These are phyloP conservation scores for Mortierella sp. DNA, from an alignment of 371 early-diverging fungal genomes.

Conservation along the genomic window DNA sequence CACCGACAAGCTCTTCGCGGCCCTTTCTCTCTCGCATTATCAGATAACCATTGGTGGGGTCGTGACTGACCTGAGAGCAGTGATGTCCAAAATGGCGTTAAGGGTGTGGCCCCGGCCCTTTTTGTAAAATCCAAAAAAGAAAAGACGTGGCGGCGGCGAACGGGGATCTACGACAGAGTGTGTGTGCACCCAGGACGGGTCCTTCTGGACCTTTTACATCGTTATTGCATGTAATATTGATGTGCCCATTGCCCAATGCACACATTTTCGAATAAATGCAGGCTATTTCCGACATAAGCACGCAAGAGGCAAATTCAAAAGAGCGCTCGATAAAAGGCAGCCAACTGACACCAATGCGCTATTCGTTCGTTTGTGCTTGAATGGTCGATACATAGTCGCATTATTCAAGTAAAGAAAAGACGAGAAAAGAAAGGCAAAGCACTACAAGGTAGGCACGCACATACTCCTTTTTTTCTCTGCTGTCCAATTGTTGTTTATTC, in stretches of 20 bases:
- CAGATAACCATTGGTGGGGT: not conserved
- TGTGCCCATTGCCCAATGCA: not conserved
- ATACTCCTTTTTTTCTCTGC: not conserved
- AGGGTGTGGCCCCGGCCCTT: not conserved
- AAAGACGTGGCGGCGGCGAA: not conserved
- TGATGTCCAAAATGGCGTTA: not conserved
- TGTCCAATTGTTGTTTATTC: not conserved
- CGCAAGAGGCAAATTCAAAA: not conserved
- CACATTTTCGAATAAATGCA: not conserved
- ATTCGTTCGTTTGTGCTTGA: not conserved
- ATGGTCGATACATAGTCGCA: not conserved
- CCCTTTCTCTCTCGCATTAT: not conserved
- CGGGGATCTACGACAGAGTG: not conserved
- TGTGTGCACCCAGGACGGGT: not conserved
- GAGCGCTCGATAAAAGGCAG: not conserved
- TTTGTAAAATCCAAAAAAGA: not conserved
- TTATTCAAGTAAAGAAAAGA: not conserved
- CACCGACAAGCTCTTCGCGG: not conserved
- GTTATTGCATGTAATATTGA: not conserved
- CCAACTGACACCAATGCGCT: not conserved
- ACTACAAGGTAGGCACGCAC: not conserved
- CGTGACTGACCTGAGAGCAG: not conserved
- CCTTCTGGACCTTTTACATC: not conserved
- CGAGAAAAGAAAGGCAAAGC: not conserved
- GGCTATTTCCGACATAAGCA: not conserved